These are phyloP conservation scores for Exserohilum turcica DNA, from an alignment of 2,329 filamentous ascomycete species.

Conservation along the genomic window DNA sequence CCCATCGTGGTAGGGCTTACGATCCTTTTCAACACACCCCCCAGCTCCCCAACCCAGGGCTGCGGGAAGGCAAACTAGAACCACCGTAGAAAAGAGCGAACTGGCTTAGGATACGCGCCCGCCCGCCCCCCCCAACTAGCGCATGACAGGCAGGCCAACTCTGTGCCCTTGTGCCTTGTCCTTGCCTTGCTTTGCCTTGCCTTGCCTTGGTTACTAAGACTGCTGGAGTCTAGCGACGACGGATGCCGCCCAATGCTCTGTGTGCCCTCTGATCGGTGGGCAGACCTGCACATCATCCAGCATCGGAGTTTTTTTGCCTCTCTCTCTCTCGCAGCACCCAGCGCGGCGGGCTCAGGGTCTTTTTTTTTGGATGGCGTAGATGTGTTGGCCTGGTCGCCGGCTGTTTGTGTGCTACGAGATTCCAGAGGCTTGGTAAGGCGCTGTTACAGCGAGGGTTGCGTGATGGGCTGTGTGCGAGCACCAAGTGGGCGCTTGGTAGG, in stretches of 20 bases:
- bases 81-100: slow-evolving; percentile 2
- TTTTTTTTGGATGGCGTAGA: slow-evolving; percentile 3
- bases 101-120: slow-evolving; percentile 4
- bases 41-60: neutral
- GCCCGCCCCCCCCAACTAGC: slow-evolving; percentile 19
- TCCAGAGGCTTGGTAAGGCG: slow-evolving; percentile 1
- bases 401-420: slow-evolving; percentile 5
- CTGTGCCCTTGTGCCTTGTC: slow-evolving; percentile 2
- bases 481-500: neutral
- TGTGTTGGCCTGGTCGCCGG: slow-evolving; percentile 8
- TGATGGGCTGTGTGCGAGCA: slow-evolving; percentile 8
- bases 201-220: slow-evolving; percentile 19
- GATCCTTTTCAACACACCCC: slow-evolving; percentile 7
- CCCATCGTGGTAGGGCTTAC: slow-evolving; percentile 11
- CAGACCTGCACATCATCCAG: slow-evolving; percentile 11
- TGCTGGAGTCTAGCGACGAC: slow-evolving; percentile 22
- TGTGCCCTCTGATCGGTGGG: slow-evolving; percentile 18
- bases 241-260: neutral
- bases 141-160: slow-evolving; percentile 33
- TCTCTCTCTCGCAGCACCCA: slow-evolving; percentile 20
- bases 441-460: slow-evolving; percentile 9
- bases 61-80: slow-evolving; percentile 8
- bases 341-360: slow-evolving; percentile 30
- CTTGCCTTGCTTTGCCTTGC: neutral
- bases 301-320: slow-evolving; percentile 20